phyloP scores from a whole-genome alignment of 2,329 filamentous ascomycete genomes.

The Botryotinia convoluta region DNA sequence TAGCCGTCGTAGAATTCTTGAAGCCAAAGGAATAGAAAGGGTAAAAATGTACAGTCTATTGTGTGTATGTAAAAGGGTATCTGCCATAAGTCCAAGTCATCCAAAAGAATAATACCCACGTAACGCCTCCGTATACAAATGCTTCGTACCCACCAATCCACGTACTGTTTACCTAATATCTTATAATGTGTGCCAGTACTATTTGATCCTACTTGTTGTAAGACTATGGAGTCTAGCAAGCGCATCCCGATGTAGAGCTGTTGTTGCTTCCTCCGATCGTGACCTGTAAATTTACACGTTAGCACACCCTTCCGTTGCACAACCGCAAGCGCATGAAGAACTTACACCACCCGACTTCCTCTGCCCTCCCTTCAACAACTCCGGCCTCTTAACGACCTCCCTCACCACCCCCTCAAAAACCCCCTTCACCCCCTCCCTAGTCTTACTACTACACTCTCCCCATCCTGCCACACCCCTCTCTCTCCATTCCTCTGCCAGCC shows the following conservation, averaged over 20 bases:
- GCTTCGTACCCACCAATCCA: neutral
- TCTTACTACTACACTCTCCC: slow-evolving; percentile 55
- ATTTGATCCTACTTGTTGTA: neutral
- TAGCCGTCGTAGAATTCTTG: slow-evolving; percentile 65
- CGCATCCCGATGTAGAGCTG: slow-evolving; percentile 13
- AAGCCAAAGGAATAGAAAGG: slow-evolving; percentile 46
- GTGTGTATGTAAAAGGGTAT: slow-evolving; percentile 36
- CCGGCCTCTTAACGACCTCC: slow-evolving; percentile 47
- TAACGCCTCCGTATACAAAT: slow-evolving; percentile 20
- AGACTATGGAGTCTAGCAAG: slow-evolving; percentile 13
- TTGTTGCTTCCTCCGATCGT: slow-evolving; percentile 9
- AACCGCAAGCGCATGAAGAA: neutral
- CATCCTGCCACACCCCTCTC: slow-evolving; percentile 47
- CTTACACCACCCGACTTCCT: slow-evolving; percentile 31
- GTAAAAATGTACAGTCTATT: slow-evolving; percentile 35
- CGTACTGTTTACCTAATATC: neutral
- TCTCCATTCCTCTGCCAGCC: slow-evolving; percentile 40
- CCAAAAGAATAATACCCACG: slow-evolving; percentile 22
- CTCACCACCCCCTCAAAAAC: slow-evolving; percentile 54
- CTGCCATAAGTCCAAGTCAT: slow-evolving; percentile 28
- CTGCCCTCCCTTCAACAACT: slow-evolving; percentile 41
- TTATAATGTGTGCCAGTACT: neutral
- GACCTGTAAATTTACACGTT: slow-evolving; percentile 25
- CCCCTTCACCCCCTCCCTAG: slow-evolving; percentile 49
- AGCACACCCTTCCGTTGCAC: slow-evolving; percentile 10